These are phyloP conservation scores for Metschnikowia henanensis DNA, from an alignment of 805 yeast genomes.

Conservation along the genomic window DNA sequence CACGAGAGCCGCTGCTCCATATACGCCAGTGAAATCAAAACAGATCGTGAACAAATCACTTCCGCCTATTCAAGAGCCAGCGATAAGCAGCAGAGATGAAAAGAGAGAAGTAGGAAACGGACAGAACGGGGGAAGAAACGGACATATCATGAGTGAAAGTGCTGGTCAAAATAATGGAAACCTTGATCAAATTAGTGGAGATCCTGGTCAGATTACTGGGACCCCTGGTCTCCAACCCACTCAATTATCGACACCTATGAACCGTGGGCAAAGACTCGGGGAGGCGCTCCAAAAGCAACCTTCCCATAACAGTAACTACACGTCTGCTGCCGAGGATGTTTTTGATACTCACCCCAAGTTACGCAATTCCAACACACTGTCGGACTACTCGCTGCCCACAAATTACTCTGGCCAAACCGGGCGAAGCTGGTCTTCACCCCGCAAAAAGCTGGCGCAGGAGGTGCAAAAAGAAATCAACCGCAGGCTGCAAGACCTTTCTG, in stretches of 20 bases:
- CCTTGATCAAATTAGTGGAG: too few species aligned
- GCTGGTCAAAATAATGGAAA: too few species aligned
- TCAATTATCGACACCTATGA: neutral
- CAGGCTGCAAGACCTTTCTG: constrained; percentile 20
- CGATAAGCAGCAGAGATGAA: too few species aligned
- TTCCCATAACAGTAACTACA: constrained; percentile 16
- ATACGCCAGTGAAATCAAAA: constrained; percentile 5
- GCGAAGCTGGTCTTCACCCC: constrained; percentile 46
- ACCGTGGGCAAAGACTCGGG: neutral
- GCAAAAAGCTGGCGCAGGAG: constrained; percentile 33
- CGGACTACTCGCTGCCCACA: constrained; percentile 41
- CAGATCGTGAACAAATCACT: constrained; percentile 10
- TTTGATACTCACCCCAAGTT: constrained; percentile 12
- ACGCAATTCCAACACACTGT: constrained; percentile 16
- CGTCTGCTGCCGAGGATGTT: constrained; percentile 15
- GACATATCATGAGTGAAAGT: too few species aligned
- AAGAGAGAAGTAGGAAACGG: too few species aligned
- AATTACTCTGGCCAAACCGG: constrained; percentile 28
- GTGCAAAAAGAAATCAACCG: constrained; percentile 41
- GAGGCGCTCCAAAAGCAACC: constrained; percentile 15
- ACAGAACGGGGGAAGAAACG: too few species aligned
- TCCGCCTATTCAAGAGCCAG: constrained; percentile 10
- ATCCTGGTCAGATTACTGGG: too few species aligned
- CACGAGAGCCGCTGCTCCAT: neutral
- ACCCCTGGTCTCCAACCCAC: neutral